phyloP scores from a whole-genome alignment of 2,329 filamentous ascomycete species.

The Ambrosiella beaveri region DNA sequence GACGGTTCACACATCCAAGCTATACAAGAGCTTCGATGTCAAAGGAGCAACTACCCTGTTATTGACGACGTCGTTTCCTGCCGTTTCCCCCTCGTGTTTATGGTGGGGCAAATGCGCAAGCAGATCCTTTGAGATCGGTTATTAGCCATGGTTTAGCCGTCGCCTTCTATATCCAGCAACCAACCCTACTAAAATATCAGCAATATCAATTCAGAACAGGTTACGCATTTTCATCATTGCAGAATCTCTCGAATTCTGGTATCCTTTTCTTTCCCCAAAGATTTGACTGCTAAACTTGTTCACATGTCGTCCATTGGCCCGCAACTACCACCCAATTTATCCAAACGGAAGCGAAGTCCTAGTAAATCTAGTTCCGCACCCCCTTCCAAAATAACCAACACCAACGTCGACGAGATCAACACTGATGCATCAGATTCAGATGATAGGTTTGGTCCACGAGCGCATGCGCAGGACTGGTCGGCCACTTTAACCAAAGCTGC shows the following conservation, averaged over 20 bases:
- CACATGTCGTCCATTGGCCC: slow-evolving; percentile 56
- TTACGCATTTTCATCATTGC: background rate
- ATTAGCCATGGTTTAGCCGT: background rate
- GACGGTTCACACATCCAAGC: background rate
- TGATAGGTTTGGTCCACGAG: slow-evolving; percentile 26
- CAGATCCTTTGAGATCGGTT: background rate
- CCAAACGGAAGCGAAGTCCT: slow-evolving; percentile 42
- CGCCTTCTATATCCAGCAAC: background rate
- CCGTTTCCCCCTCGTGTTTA: background rate
- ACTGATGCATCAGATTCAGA: slow-evolving; percentile 23
- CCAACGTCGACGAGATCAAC: slow-evolving; percentile 25
- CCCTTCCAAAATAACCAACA: slow-evolving; percentile 26
- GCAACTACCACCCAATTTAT: slow-evolving; percentile 47
- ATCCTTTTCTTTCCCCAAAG: background rate
- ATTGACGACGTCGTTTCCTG: background rate
- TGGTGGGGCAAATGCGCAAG: background rate
- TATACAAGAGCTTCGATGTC: background rate
- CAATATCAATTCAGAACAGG: background rate
- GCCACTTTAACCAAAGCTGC: slow-evolving; percentile 6
- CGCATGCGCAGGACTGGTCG: slow-evolving; percentile 13
- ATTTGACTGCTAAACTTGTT: background rate
- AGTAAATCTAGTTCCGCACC: slow-evolving; percentile 25
- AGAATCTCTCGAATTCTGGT: background rate
- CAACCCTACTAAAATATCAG: background rate
- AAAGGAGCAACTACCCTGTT: background rate